Percentiles rank a stretch among this genome's conserved stretches.
These are phyloP conservation scores for Arthroderma sp. DNA, from an alignment of 2,329 filamentous ascomycete species.

Conservation along the genomic window DNA sequence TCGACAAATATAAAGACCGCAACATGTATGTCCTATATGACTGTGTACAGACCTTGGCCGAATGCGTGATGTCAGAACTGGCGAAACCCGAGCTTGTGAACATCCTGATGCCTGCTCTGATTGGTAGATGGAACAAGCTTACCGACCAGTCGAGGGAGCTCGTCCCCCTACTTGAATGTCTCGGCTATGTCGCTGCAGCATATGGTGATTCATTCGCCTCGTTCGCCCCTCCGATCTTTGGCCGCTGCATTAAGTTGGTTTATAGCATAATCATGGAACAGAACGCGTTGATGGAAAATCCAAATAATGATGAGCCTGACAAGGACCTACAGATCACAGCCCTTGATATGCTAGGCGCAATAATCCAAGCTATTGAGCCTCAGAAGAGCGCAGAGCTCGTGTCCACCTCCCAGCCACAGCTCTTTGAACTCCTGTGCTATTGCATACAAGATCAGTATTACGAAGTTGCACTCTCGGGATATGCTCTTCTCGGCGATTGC, in stretches of 20 bases:
- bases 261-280: constrained; percentile 79
- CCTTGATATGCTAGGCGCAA: constrained; percentile 79
- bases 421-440: constrained; percentile 81
- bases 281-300: constrained; percentile 54
- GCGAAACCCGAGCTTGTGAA: constrained; percentile 69
- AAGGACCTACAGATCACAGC: constrained; percentile 97
- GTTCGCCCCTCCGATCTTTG: constrained; percentile 77
- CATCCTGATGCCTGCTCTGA: constrained; percentile 83
- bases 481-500: constrained; percentile 86
- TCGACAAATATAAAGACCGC: constrained; percentile 89
- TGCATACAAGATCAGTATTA: constrained; percentile 87
- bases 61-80: constrained; percentile 71
- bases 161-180: constrained; percentile 88
- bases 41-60: constrained; percentile 91
- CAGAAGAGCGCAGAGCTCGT: constrained; percentile 66
- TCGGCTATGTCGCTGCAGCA: constrained; percentile 85
- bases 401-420: constrained; percentile 58
- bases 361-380: constrained; percentile 75
- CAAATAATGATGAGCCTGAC: constrained; percentile 63
- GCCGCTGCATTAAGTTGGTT: constrained; percentile 78
- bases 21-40: constrained; percentile 99
- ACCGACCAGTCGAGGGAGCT: constrained; percentile 82
- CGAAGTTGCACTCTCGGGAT: constrained; percentile 90
- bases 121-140: constrained; percentile 75
- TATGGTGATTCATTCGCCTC: constrained; percentile 70